Conservation (phyloP, 129 eudicot species). For the Artemisia tridentata region DNA sequence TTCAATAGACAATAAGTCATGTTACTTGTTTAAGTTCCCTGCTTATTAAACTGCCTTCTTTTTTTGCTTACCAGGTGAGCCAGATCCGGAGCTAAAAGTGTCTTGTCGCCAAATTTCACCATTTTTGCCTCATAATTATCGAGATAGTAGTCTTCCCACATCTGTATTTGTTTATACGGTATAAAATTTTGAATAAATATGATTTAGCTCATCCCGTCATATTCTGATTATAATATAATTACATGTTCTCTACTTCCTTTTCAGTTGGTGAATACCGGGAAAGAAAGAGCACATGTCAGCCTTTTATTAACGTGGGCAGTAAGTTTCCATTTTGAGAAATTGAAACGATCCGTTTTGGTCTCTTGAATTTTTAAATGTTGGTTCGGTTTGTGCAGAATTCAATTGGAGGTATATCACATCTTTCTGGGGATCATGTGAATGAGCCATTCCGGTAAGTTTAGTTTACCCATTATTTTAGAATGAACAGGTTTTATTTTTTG, state of each 20-base stretch:
- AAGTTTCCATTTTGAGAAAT: conserved; percentile 31
- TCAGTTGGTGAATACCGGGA: conserved; percentile 94
- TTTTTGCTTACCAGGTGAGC: conserved; percentile 60
- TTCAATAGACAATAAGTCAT: neutral
- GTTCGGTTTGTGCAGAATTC: conserved; percentile 60
- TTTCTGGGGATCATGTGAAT: conserved; percentile 93
- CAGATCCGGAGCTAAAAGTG: conserved; percentile 89
- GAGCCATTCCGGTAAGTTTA: conserved; percentile 81
- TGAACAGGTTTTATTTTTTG: neutral
- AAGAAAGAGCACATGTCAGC: conserved; percentile 98
- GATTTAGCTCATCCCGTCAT: neutral
- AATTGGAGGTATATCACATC: conserved; percentile 89
- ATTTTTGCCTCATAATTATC: conserved; percentile 91
- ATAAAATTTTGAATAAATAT: conserved; percentile 22
- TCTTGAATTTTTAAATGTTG: conserved; percentile 9
- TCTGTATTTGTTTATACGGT: conserved; percentile 95
- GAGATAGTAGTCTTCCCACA: conserved; percentile 93
- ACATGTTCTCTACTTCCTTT: conserved; percentile 19
- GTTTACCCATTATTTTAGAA: neutral
- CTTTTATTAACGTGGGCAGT: conserved; percentile 96
- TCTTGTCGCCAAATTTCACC: conserved; percentile 99
- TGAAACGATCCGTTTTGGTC: neutral
- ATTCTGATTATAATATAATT: conserved; percentile 21
- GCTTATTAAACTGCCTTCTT: neutral
- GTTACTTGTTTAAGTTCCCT: neutral